Base-by-base conservation (phyloP, 768 basidiomycete genomes). In the Tricholomella constricta region DNA sequence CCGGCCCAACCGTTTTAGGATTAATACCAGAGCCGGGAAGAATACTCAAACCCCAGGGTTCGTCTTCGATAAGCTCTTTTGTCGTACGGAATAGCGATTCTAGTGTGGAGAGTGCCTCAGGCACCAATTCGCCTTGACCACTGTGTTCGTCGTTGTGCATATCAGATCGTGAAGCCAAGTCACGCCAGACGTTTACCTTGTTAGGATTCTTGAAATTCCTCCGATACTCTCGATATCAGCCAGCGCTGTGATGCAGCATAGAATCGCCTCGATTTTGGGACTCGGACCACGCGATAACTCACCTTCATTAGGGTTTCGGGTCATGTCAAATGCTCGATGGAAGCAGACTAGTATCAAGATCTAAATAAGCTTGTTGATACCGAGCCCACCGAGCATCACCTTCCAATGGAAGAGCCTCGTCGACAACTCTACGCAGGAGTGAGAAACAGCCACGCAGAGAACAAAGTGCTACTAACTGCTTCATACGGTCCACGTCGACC, bases 11-110 rank as follows among this genome's bases (percentile, higher is more conserved):
- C 1, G 81, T 89, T 8, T 72, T 61, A 6, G 75, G 64, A 58
- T 86, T 89, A 49, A 93, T 82, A 1, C 91, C 90, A 10, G 88
- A 87, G 4, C 91, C 91, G 2, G 89, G 86, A 56, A 92, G 79
- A 44, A 94, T 78, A 8, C 69, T 75, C 38, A 78, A 62, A 3
- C 68, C 71, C 71, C 72, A 75, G 11, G 68, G 63, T 35, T 71
- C 69, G 12, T 72, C 69, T n/a, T 70, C 70, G 15, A 70, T 63
- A 10, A 74, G 58, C n/a, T 67, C 57, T 47, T 71, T 68, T 44
- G 72, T 69, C 34, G 58, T 63, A 20, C 64, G 64, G 53, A 77
- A 73, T 26, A 85, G 65, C 36, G 68, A 62, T 49, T 72, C 58
- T n/a, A 85, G 59, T 1, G 64, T 65, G 22, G 72, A 46, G 22